These are phyloP conservation scores for Biancaea sappan DNA, from an alignment of 306 rosid genomes.

Conservation along the genomic window DNA sequence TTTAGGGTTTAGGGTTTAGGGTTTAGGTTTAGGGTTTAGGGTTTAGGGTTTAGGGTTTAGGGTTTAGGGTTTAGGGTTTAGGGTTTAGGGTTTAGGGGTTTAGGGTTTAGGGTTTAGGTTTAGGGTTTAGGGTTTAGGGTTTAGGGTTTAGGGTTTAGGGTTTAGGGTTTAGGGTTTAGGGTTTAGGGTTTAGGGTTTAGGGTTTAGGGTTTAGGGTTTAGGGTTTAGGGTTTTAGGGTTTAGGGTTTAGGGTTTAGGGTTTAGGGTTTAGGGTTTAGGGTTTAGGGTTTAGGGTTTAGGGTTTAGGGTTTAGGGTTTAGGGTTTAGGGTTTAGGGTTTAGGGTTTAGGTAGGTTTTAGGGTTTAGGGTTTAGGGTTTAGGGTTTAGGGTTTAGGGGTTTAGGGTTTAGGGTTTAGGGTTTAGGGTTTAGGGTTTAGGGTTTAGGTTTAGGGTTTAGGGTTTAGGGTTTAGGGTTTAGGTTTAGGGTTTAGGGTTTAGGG, in stretches of 20 bases:
- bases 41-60: slow-evolving; percentile 29
- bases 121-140: neutral
- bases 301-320: slow-evolving; percentile 23
- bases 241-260: slow-evolving; percentile 29
- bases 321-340: neutral
- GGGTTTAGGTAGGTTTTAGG: slow-evolving; percentile 9
- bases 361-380: slow-evolving; percentile 17
- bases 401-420: neutral
- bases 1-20: slow-evolving; percentile 33
- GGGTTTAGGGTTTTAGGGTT: neutral
- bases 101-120: slow-evolving; percentile 18
- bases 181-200: slow-evolving; percentile 2
- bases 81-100: slow-evolving; percentile 31
- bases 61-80: slow-evolving; percentile 27
- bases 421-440: neutral
- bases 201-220: neutral
- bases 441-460: neutral
- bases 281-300: slow-evolving; percentile 28
- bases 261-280: slow-evolving; percentile 30
- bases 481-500: slow-evolving; percentile 29
- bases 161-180: slow-evolving; percentile 26
- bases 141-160: neutral
- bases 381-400: neutral
- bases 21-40: slow-evolving; percentile 21
- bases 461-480: slow-evolving; percentile 18